Conservation (phyloP, 768 basidiomycete genomes). For the Auriscalpium vulgare region DNA sequence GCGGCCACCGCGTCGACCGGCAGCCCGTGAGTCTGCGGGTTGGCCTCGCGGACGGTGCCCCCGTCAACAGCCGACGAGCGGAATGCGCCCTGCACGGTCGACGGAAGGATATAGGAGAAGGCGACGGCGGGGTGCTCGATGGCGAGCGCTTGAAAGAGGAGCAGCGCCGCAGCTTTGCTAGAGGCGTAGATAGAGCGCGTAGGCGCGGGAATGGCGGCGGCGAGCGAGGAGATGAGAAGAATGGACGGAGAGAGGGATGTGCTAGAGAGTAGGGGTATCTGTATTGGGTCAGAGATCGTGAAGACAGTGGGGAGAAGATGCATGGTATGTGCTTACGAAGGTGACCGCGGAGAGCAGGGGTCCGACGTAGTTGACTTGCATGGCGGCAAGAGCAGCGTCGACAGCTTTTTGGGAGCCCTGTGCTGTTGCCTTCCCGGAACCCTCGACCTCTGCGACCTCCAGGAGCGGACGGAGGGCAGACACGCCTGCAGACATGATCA, state of each 20-base stretch:
- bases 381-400: conserved; percentile 48
- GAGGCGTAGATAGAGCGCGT: conserved; percentile 79
- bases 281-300: neutral
- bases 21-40: conserved; percentile 52
- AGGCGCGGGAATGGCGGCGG: conserved; percentile 75
- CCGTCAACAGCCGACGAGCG: conserved; percentile 72
- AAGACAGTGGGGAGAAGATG: neutral
- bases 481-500: conserved; percentile 78
- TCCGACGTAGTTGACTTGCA: conserved; percentile 59
- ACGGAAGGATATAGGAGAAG: conserved; percentile 57
- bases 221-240: conserved; percentile 72
- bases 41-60: conserved; percentile 31
- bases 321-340: conserved; percentile 41
- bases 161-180: conserved; percentile 72
- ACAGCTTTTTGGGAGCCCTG: conserved; percentile 55
- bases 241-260: conserved; percentile 65
- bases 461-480: conserved; percentile 74
- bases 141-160: conserved; percentile 71
- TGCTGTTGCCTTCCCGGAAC: conserved; percentile 30
- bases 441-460: conserved; percentile 52
- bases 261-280: conserved; percentile 71
- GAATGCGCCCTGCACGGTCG: conserved; percentile 70
- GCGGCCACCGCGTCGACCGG: conserved; percentile 52
- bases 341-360: conserved; percentile 63
- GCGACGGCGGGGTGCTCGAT: conserved; percentile 69